These are phyloP conservation scores for Linnemannia zychae DNA, from an alignment of 192 early-diverging fungal species.

Conservation along the genomic window DNA sequence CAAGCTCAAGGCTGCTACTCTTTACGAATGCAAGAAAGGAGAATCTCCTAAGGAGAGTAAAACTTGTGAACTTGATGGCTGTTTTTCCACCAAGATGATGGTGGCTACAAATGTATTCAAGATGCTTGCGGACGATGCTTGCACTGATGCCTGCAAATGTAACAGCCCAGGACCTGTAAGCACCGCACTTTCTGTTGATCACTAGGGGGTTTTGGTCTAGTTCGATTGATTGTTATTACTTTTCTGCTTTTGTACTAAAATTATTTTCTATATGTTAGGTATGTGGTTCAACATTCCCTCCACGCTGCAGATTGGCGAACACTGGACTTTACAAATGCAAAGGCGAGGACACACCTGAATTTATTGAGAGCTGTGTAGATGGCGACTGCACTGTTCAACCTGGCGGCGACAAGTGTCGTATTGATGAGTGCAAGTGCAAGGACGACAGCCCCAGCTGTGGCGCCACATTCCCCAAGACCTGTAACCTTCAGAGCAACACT, in stretches of 20 bases:
- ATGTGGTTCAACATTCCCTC: too few species aligned
- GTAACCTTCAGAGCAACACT: too few species aligned
- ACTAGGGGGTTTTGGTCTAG: too few species aligned
- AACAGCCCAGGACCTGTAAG: neutral
- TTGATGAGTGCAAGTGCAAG: constrained; percentile 2
- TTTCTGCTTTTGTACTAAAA: neutral
- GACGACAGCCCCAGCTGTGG: too few species aligned
- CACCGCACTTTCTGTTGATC: too few species aligned
- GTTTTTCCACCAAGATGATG: neutral
- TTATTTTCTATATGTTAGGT: neutral
- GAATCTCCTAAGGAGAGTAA: neutral
- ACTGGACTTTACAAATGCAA: neutral
- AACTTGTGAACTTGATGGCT: neutral
- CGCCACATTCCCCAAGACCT: too few species aligned
- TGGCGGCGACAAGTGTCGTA: too few species aligned
- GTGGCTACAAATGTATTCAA: neutral
- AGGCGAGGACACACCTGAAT: neutral
- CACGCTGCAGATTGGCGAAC: neutral
- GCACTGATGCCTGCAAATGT: neutral
- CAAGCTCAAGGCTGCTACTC: neutral
- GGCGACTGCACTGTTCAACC: neutral
- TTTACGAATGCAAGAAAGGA: neutral
- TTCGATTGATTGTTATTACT: too few species aligned
- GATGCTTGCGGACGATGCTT: neutral
- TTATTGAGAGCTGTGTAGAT: neutral